Base-by-base conservation (phyloP, 192 early-diverging fungal genomes). In the Coemansia pectinata region DNA sequence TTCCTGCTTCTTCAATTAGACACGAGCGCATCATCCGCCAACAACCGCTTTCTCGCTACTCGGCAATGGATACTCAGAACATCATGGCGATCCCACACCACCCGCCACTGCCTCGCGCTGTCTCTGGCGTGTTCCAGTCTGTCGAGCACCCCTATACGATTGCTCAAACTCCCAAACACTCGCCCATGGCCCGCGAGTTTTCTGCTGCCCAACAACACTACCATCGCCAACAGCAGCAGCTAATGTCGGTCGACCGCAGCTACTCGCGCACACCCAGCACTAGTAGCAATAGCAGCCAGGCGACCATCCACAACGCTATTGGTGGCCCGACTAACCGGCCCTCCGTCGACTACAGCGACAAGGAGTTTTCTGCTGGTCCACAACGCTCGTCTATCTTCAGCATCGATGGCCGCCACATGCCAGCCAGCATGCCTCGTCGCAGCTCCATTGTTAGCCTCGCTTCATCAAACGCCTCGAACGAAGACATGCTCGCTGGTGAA, bases 71-170 rank as follows among this genome's bases (percentile, higher is more conserved):
- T 55, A 55, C 52, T 29, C 52, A 71, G 52, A 70, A 76, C 64
- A 83, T 83, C 29, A 38, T 83, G 31, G 80, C 80, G 19, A 83
- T 83, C 48, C 80, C 80, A 2, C 69, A 41, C 42, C 72, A 83
- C 52, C 80, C 80, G 34, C 80, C 80, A 10, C 48, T 83, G 66
- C 80, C 80, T 21, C 71, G 72, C 23, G 73, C 50, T 19, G 80
- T 77, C 33, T 67, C 80, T 8, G 80, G 80, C 5, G 60, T 77
- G 17, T 83, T 83, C 62, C 75, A 73, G 15, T 59, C 72, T 1
- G 68, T 52, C 8, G 80, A 76, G 52, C 75, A 73, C 14, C 74
- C 68, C 9, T 65, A 67, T 19, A 42, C 50, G 10, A 53, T 66
- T 15, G 33, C 74, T 5, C 68, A 64, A 12, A 52, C 72, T 25